Percentiles rank a stretch among this genome's conserved stretches.
Evolutionary conservation across 140 eudicot species (phyloP).

Genomic region (Stevia rebaudiana): DNA sequence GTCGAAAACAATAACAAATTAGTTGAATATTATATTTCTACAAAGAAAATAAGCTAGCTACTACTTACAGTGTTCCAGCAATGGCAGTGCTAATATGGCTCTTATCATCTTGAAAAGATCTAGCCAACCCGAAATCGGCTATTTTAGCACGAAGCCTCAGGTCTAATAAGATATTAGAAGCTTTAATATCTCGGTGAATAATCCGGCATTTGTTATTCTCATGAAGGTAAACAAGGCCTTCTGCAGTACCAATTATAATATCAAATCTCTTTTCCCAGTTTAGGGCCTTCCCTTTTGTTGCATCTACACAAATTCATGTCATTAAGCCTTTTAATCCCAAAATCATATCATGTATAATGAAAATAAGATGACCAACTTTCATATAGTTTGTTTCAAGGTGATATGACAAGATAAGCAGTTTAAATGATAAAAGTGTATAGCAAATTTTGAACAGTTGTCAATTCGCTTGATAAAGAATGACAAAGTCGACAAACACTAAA

Average conservation of each 20-base stretch:
- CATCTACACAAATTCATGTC: slow-evolving; percentile 35
- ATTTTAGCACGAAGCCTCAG: slow-evolving; percentile 6
- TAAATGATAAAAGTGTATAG: too few species aligned
- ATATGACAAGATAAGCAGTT: too few species aligned
- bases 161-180: slow-evolving; percentile 24
- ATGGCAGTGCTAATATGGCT: slow-evolving; percentile 77
- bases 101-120: slow-evolving; percentile 51
- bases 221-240: slow-evolving; percentile 84
- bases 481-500: background rate
- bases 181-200: slow-evolving; percentile 78
- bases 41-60: too few species aligned
- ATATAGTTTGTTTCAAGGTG: too few species aligned
- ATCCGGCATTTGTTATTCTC: slow-evolving; percentile 55
- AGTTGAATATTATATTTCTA: background rate
- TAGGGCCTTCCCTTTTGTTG: slow-evolving; percentile 42
- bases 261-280: slow-evolving; percentile 66
- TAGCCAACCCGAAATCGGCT: slow-evolving; percentile 9
- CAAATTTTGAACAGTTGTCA: too few species aligned
- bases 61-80: slow-evolving; percentile 79
- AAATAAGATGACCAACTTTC: too few species aligned
- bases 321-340: background rate
- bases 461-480: background rate
- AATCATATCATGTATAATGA: too few species aligned
- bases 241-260: slow-evolving; percentile 65
- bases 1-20: background rate